A percentile compares a stretch with the other conserved stretches of the same genome.
These are phyloP conservation scores for Cystoderma amianthinum DNA, from an alignment of 768 basidiomycete species.

Conservation along the genomic window DNA sequence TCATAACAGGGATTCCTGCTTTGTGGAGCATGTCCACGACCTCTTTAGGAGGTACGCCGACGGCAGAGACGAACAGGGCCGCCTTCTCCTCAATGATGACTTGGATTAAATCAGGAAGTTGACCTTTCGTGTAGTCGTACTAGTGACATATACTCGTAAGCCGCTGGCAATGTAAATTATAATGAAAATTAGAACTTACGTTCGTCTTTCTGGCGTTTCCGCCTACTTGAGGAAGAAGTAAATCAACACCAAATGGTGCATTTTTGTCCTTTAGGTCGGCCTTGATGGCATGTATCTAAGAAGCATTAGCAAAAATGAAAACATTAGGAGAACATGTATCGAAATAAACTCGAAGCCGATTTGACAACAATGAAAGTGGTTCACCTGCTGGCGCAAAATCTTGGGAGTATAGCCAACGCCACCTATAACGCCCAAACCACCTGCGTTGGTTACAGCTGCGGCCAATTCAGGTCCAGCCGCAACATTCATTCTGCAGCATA, in stretches of 20 bases:
- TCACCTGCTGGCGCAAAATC: constrained; percentile 72
- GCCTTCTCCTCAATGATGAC: constrained; percentile 92
- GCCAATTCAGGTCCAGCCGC: constrained; percentile 71
- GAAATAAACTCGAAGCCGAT: too few species aligned
- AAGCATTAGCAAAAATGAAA: constrained; percentile 7
- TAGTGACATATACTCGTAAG: neutral
- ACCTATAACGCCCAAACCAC: constrained; percentile 89
- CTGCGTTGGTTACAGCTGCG: constrained; percentile 91
- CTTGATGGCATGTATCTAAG: constrained; percentile 69
- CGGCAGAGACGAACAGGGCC: constrained; percentile 83
- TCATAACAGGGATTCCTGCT: constrained; percentile 85
- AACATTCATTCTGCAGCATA: constrained; percentile 33
- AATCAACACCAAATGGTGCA: constrained; percentile 86
- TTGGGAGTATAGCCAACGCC: constrained; percentile 85
- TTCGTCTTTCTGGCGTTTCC: constrained; percentile 89
- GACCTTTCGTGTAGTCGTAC: constrained; percentile 85
- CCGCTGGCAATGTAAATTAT: neutral
- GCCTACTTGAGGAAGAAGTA: constrained; percentile 83
- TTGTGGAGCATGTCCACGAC: constrained; percentile 78
- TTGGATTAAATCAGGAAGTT: constrained; percentile 75
- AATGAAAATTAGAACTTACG: constrained; percentile 32
- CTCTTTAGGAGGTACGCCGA: constrained; percentile 79
- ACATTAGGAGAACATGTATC: neutral
- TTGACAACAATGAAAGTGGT: too few species aligned
- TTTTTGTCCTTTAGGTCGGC: constrained; percentile 64